These are phyloP conservation scores for Coniella lustricola DNA, from an alignment of 2,329 filamentous ascomycete species.

Conservation along the genomic window DNA sequence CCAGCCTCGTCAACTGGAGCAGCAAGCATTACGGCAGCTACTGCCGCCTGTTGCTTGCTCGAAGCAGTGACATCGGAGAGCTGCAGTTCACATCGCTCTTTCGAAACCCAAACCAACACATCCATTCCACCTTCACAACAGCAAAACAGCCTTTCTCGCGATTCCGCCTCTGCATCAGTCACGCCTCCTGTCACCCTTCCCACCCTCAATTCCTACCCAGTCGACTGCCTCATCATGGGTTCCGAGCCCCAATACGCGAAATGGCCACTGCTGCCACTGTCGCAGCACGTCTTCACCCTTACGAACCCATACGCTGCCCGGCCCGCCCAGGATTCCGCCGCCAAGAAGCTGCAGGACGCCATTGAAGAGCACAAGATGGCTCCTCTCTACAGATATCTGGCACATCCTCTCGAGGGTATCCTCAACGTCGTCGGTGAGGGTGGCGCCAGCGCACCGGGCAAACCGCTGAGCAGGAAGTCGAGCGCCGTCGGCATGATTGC, in stretches of 20 bases:
- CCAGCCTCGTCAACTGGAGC: not conserved
- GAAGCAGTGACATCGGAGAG: conserved; percentile 10
- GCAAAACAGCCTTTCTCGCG: no score
- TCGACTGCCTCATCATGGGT: conserved; percentile 49
- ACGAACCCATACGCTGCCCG: conserved; percentile 69
- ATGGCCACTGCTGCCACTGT: conserved; percentile 73
- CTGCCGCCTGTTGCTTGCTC: conserved; percentile 10
- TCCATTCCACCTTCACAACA: not conserved
- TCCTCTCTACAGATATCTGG: conserved; percentile 76
- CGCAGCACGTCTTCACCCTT: conserved; percentile 81
- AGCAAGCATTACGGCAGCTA: conserved; percentile 13
- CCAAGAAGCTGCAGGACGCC: conserved; percentile 72
- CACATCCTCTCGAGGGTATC: conserved; percentile 74
- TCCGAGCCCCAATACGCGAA: conserved; percentile 81
- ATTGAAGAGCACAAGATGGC: conserved; percentile 82
- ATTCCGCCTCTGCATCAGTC: no score
- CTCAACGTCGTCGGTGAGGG: conserved; percentile 70
- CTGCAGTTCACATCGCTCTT: conserved; percentile 4
- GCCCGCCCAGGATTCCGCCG: conserved; percentile 59
- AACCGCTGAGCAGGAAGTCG: conserved; percentile 59
- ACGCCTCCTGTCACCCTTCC: not conserved
- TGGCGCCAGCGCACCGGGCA: conserved; percentile 41
- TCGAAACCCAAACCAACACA: not conserved
- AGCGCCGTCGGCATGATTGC: conserved; percentile 70
- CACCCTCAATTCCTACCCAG: conserved; percentile 1